A percentile compares a stretch with the other conserved stretches of the same genome.
Conservation (phyloP, 1,139 yeast genomes). For the Geotrichum fermentans region DNA sequence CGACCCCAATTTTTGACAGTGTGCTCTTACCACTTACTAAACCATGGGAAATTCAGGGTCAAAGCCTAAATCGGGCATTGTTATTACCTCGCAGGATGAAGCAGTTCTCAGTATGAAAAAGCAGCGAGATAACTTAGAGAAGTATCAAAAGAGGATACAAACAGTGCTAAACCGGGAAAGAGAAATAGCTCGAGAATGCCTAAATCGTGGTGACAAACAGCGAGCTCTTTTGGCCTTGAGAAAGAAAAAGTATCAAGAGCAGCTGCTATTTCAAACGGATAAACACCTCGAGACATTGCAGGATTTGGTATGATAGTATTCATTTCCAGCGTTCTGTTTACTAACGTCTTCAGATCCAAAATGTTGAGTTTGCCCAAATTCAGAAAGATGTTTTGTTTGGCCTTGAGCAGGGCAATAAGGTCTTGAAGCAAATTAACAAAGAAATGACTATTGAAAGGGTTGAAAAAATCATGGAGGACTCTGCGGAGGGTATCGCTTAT, state of each 20-base stretch:
- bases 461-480: slow-evolving; percentile 79
- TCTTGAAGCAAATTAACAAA: slow-evolving; percentile 64
- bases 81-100: slow-evolving; percentile 72
- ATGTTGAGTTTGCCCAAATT: slow-evolving; percentile 81
- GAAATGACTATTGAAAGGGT: slow-evolving; percentile 76
- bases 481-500: slow-evolving; percentile 73
- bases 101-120: slow-evolving; percentile 82
- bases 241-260: slow-evolving; percentile 76
- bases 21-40: not conserved
- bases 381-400: slow-evolving; percentile 83
- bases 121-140: slow-evolving; percentile 78
- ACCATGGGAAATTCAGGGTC: slow-evolving; percentile 19
- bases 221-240: slow-evolving; percentile 68
- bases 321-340: not conserved
- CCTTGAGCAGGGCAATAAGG: slow-evolving; percentile 70
- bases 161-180: slow-evolving; percentile 54
- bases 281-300: slow-evolving; percentile 77
- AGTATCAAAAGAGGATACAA: slow-evolving; percentile 62
- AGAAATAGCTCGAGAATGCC: slow-evolving; percentile 53
- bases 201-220: slow-evolving; percentile 49
- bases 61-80: slow-evolving; percentile 6
- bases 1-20: no score
- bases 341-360: slow-evolving; percentile 27
- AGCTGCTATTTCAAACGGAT: slow-evolving; percentile 61
- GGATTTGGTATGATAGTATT: slow-evolving; percentile 25